Percentiles rank a stretch among this genome's conserved stretches.
Evolutionary conservation across 2,329 filamentous ascomycete genomes (phyloP).

Genomic region (Monilinia fructicola): DNA sequence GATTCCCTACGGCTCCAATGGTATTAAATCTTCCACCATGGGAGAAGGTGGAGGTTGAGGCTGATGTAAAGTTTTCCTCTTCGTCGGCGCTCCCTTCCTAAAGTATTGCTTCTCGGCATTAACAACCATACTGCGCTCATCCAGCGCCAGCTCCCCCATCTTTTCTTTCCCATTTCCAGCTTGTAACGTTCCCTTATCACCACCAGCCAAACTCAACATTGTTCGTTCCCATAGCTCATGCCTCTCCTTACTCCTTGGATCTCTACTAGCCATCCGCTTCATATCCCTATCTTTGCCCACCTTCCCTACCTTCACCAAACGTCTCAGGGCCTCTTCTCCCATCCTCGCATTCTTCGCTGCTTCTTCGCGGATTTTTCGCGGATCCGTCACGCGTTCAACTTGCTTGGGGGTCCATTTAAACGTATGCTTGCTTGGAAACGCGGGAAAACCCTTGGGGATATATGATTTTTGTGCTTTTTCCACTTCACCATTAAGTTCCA

Average conservation of each 20-base stretch:
- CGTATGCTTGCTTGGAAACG: constrained; percentile 64
- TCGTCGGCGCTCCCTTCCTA: constrained; percentile 44
- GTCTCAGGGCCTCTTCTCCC: constrained; percentile 60
- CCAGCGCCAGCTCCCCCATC: constrained; percentile 40
- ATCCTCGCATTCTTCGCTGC: constrained; percentile 60
- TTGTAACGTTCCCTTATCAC: constrained; percentile 27
- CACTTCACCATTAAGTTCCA: constrained; percentile 57
- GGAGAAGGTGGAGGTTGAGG: neutral
- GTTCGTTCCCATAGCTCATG: constrained; percentile 61
- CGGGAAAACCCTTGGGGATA: constrained; percentile 59
- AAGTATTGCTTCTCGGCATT: constrained; percentile 55
- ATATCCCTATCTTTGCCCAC: constrained; percentile 65
- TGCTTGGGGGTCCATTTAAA: constrained; percentile 59
- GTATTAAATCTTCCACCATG: constrained; percentile 14
- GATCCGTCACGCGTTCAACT: constrained; percentile 49
- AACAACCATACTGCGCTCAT: constrained; percentile 66
- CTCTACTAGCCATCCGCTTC: constrained; percentile 51
- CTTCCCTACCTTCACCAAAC: constrained; percentile 61
- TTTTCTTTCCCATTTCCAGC: constrained; percentile 31
- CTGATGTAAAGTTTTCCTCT: constrained; percentile 28
- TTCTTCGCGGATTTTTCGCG: constrained; percentile 59
- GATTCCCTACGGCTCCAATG: constrained; percentile 14
- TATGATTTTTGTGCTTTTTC: constrained; percentile 57
- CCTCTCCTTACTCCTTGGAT: constrained; percentile 53
- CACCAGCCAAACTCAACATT: constrained; percentile 52